Evolutionary conservation across 345 rosid species (phyloP), one percentile per base, ranked within the genome.

Genomic region (Limnanthes douglasii): DNA sequence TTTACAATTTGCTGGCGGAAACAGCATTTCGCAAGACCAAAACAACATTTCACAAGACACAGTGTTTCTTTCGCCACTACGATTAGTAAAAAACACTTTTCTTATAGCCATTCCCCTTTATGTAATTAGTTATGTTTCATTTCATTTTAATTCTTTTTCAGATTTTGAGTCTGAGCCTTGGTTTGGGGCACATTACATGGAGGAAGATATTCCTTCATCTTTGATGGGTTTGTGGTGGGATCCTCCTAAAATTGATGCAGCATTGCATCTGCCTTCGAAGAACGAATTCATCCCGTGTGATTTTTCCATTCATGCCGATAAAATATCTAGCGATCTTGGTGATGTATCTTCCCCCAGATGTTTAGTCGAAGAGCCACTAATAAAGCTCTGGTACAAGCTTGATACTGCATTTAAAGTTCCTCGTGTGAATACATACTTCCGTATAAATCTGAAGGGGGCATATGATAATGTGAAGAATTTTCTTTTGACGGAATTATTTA

Each of bases 331-430:
- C 46, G 64, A 48, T 37, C 42, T 42, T 41, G 48, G 47, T 33
- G 50, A 28, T 37, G 41, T 52, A 37, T 39, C 66, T 20, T 64
- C 60, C 46, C 95, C 94, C 18, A 62, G 37, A 43, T 84, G 88
- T 43, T 64, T 90, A 47, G 46, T 77, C 46, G 85, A 84, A 22
- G 88, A 80, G 46, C 79, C 94, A 11, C 49, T 66, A 34, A 68
- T 90, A 66, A 84, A 74, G 69, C 55, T 90, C 35, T 90, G 98
- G 98, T 77, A 79, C 77, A 90, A 90, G 79, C 86, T 70, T 18
- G 98, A 90, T 39, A 59, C 50, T 31, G 66, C 82, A 27, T 84
- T 84, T 43, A 83, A 72, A 66, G 59, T 72, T 45, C 98, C 95
- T 36, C 95, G 95, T 30, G 86, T 77, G 28, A 90, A 80, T 66